Base-by-base conservation (phyloP, 805 yeast genomes). In the Starmerella lactis-condensi region DNA sequence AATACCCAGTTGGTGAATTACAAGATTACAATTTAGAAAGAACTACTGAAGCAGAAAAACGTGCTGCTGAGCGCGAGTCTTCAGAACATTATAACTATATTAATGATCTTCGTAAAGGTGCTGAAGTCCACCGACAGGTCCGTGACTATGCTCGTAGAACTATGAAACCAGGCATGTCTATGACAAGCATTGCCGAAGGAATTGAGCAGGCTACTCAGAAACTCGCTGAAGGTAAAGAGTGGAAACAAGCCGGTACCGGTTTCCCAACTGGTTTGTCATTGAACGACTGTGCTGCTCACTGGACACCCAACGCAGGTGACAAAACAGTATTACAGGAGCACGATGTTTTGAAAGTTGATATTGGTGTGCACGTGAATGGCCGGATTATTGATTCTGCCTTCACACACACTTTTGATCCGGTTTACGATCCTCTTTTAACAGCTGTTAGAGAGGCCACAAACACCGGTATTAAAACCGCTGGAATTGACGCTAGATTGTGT, bases 241-340 rank as follows among this genome's bases (percentile, higher is more conserved):
- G 66, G 38, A 50, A 51, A 29, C 53, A 57, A 17, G 89, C 81
- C 12, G 99, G 99, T 24, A 70, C 83, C 46, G 99, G 96, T 5
- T 89, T 89, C 65, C 99, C 99, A 30, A 82, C 95, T n/a, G 99
- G 99, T 36, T 65, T 89, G 24, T 79, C 93, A 1, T 55, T 85
- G 41, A 89, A 89, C 56, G 77, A 82, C 50, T 74, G 81, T 50
- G 99, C 99, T 17, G 98, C 98, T 0, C 99, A 89, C 53, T 89
- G 82, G 56, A 85, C 96, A 0, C 98, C 98, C 10, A 89, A 89
- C 57, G 75, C 85, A 4, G 93, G 93, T 9, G 98, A 89, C 53
- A 79, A 71, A 46, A 66, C 78, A 5, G 75, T 76, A 2, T 60
- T 89, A 43, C 61, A 65, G 38, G 69, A 81, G 46, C 92, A 79